phyloP scores from a whole-genome alignment of 257 asterid species.

The Fraxinus pennsylvanica region DNA sequence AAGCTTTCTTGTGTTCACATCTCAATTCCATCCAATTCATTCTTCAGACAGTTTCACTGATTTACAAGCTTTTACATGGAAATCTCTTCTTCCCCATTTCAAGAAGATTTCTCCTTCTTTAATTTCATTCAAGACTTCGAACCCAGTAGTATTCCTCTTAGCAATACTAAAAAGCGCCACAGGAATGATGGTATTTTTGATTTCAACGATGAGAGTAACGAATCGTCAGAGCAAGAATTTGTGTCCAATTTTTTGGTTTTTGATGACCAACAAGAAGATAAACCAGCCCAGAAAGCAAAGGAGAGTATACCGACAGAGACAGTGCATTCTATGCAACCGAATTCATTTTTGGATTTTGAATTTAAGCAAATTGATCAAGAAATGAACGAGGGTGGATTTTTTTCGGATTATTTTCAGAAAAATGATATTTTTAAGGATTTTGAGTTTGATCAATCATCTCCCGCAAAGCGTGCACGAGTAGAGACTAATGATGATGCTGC shows the following conservation, averaged over 20 bases:
- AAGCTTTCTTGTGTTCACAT: not conserved
- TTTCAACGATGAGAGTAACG: not conserved
- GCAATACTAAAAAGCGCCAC: conserved; percentile 14
- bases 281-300: not conserved
- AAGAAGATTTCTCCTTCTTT: conserved; percentile 34
- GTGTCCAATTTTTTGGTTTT: not conserved
- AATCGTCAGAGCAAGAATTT: conserved; percentile 31
- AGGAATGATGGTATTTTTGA: conserved; percentile 14
- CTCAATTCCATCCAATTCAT: not conserved
- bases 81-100: conserved; percentile 46
- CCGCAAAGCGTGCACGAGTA: conserved; percentile 26
- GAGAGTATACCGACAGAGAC: not conserved
- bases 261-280: conserved; percentile 16
- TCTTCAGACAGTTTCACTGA: conserved; percentile 7
- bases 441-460: conserved; percentile 16
- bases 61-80: conserved; percentile 38
- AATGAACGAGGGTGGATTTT: conserved; percentile 19
- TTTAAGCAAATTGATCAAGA: not conserved
- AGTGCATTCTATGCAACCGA: not conserved
- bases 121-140: conserved; percentile 33
- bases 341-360: not conserved
- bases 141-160: not conserved
- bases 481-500: conserved; percentile 12
- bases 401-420: not conserved
- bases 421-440: not conserved